phyloP scores from a whole-genome alignment of 768 basidiomycete species.

The Lentinula raphanica region DNA sequence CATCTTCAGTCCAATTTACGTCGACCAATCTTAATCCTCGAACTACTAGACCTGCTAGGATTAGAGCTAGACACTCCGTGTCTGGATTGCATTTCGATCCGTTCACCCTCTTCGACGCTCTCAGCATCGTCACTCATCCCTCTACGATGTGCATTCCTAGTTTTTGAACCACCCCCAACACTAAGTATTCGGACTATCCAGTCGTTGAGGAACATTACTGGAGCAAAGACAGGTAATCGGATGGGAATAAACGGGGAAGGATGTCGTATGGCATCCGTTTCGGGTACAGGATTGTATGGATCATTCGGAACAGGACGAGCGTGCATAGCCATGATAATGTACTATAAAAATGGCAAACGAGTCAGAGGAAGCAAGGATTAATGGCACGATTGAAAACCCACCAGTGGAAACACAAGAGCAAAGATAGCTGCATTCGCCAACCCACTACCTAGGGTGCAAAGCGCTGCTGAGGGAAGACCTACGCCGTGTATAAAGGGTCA shows the following conservation, averaged over 20 bases:
- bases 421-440: constrained; percentile 82
- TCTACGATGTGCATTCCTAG: constrained; percentile 16
- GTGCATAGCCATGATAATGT: constrained; percentile 79
- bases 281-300: constrained; percentile 60
- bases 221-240: constrained; percentile 69
- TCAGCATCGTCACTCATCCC: constrained; percentile 47
- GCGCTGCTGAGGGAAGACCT: constrained; percentile 67
- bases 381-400: constrained; percentile 29
- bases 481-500: not conserved
- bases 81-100: constrained; percentile 21
- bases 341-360: constrained; percentile 41
- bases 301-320: constrained; percentile 70
- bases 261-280: constrained; percentile 44
- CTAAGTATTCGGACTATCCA: constrained; percentile 58
- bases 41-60: constrained; percentile 17
- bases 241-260: constrained; percentile 79
- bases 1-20: constrained; percentile 43
- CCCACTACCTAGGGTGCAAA: constrained; percentile 69
- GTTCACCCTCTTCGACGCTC: constrained; percentile 55
- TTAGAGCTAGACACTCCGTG: constrained; percentile 9
- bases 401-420: constrained; percentile 75
- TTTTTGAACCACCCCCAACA: constrained; percentile 28
- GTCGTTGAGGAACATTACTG: constrained; percentile 74
- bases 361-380: not conserved
- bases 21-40: constrained; percentile 34